phyloP scores from a whole-genome alignment of 768 basidiomycete genomes.

The Hypsizygus marmoreus region DNA sequence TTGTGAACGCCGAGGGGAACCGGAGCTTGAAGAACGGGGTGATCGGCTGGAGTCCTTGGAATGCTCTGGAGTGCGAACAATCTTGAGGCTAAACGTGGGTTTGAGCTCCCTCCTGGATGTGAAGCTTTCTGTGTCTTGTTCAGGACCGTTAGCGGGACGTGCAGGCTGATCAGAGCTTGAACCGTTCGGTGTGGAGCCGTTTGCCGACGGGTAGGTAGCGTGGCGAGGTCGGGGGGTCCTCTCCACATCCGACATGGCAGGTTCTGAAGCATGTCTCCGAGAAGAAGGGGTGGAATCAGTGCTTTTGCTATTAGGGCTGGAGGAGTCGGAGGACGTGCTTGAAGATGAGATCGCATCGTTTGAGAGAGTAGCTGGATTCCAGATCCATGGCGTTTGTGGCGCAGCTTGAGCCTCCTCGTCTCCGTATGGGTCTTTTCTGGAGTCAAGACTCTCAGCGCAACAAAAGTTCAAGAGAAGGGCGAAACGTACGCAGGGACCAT shows the following conservation, averaged over 20 bases:
- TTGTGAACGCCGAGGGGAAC: conserved; percentile 19
- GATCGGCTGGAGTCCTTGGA: conserved; percentile 37
- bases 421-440: conserved; percentile 36
- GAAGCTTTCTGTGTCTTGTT: conserved; percentile 41
- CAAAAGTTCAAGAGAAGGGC: neutral
- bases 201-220: conserved; percentile 14
- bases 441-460: neutral
- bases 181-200: too few species aligned
- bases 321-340: conserved; percentile 7
- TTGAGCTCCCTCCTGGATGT: conserved; percentile 55
- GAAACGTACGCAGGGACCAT: conserved; percentile 65
- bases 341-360: conserved; percentile 27
- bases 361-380: conserved; percentile 55
- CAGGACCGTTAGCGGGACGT: conserved; percentile 9
- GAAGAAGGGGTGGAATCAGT: conserved; percentile 16
- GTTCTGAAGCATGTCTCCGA: conserved; percentile 25
- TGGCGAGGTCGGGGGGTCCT: conserved; percentile 7
- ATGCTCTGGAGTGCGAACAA: conserved; percentile 69
- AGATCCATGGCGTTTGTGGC: conserved; percentile 71
- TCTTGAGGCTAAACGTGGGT: conserved; percentile 68
- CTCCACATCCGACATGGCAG: conserved; percentile 10
- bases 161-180: neutral
- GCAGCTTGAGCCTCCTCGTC: conserved; percentile 13
- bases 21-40: conserved; percentile 17
- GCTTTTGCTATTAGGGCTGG: conserved; percentile 15